Base-by-base conservation (phyloP, 805 yeast species). In the Candida fluviatilis region DNA sequence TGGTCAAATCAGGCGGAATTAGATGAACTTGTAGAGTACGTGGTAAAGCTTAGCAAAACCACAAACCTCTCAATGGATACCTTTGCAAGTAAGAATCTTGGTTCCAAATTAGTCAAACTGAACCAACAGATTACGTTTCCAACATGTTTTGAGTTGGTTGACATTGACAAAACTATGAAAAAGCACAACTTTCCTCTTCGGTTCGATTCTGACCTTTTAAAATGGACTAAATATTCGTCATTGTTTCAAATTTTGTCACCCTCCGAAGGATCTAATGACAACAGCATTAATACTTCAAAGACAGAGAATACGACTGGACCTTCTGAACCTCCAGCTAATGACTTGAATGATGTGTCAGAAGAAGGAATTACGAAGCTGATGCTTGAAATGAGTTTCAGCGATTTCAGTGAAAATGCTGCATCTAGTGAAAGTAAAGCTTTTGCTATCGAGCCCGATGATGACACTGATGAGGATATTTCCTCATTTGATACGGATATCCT, bases 1-100 rank as follows among this genome's bases (percentile, higher is more conserved):
- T 63, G 70, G 69, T 40, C 61, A 4, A 63, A 63, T 37, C 59
- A 55, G 25, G 16, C 37, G 7, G 57, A 57, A n/a, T 40, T 63
- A 25, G 41, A 55, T 19, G 62, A 57, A 17, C 50, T 66, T 15
- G 41, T 67, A 14, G 38, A 49, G 3, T 65, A 64, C 43, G 60
- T 55, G 2, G 48, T 54, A 6, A 52, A 51, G 23, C 40, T 64
- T 17, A 56, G 50, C 24, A 44, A 48, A 4, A 25, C 25, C 4
- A 37, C 44, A 1, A 30, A 44, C 5, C 17, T 25, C 3, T 29
- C 33, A 30, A 14, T 42, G 8, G 27, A 32, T 13, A 29, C 32
- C n/a, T 41, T 28, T 33, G 36, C 40, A 8, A 36, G 38, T n/a
- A 27, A 24, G 18, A 31, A 34, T 27, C 8, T 34, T 10, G 21